Base-by-base conservation (phyloP, 1,284 basidiomycete genomes). In the Ustilago hordei region DNA sequence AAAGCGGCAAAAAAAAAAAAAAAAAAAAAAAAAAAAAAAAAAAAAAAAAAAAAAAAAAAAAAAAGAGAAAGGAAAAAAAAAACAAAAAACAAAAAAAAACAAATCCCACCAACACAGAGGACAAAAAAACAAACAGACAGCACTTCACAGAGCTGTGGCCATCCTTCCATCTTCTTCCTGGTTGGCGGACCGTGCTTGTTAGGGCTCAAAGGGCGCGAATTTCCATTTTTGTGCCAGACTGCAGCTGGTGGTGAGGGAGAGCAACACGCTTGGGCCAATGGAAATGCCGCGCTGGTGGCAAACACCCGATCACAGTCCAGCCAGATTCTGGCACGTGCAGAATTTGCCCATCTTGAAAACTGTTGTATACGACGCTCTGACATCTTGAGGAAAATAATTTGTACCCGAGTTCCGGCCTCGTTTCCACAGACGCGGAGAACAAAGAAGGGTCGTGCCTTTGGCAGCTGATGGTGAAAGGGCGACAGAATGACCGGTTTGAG, bases 1-100 rank as follows among this genome's bases (percentile, higher is more conserved):
- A 62, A 55, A 58, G 60, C 47, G 48, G 23, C 47, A 57, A 64
- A 63, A 59, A 64, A 63, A 60, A 60, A 57, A 48, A 64, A 63
- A 59, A 64, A 63, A 57, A 56, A 57, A 54, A 64, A 36, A 57
- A 61, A 63, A 59, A 64, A 63, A 60, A 56, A 57, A 54, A 64
- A 36, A 57, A 61, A 63, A 59, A 64, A 63, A 60, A 60, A 55
- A 54, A 64, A 36, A 19, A 1, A 19, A 19, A 19, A 19, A 19
- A 45, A 59, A 41, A 52, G 39, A n/a, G 39, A 41, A 41, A n/a
- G n/a, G n/a, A 57, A 54, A 64, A 36, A 57, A 61, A 63, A 59
- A 64, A 63, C 57, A 60, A 55, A 54, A 64, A 36, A 19, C 1
- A 19, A 19, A 19, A 19, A 19, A 45, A 59, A 41, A 52, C 3